Base-by-base conservation (phyloP, 225 moss, liverwort and hornwort species). In the Pseudisothecium myosuroides region DNA sequence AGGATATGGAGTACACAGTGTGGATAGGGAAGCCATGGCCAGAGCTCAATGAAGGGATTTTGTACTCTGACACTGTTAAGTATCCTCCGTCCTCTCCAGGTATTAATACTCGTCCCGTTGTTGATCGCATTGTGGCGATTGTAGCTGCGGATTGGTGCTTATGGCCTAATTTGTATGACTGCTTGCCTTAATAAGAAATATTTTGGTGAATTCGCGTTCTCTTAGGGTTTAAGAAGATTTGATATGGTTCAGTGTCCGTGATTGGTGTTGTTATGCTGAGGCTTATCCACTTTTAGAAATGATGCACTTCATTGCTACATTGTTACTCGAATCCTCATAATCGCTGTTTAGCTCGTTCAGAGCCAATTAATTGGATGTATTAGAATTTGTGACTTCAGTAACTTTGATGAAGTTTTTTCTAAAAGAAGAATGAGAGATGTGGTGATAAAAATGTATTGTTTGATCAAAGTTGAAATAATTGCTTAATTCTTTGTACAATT, bases 21-120 rank as follows among this genome's bases (percentile, higher is more conserved):
- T 91, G 90, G 84, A 93, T 98, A 83, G 98, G 98, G 65, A 91
- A 91, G 79, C 93, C 95, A 71, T 98, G 98, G 97, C 96, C 96
- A 39, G 96, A 96, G 80, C 89, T 91, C 56, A 98, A 98, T 60
- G 93, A 96, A 76, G 98, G 98, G n/a, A 87, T 98, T 55, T 47
- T 89, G 55, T 97, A 98, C 88, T 81, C 83, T 26, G 95, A 98
- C 47, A 90, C 63, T 63, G 88, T 97, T 85, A 91, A 91, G 75
- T 86, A 47, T 68, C 34, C 87, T 66, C 62, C 85, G 27, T 74
- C 86, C 56, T 87, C 90, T 80, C 56, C 82, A 73, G 88, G 89
- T 88, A 75, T 31, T 24, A 61, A 45, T 61, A 26, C 43, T 85
- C 60, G 63, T 63, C 31, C 49, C 49, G 6, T 63, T 50, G 39